phyloP scores from a whole-genome alignment of 306 rosid species.

The Astragalus membranaceus region DNA sequence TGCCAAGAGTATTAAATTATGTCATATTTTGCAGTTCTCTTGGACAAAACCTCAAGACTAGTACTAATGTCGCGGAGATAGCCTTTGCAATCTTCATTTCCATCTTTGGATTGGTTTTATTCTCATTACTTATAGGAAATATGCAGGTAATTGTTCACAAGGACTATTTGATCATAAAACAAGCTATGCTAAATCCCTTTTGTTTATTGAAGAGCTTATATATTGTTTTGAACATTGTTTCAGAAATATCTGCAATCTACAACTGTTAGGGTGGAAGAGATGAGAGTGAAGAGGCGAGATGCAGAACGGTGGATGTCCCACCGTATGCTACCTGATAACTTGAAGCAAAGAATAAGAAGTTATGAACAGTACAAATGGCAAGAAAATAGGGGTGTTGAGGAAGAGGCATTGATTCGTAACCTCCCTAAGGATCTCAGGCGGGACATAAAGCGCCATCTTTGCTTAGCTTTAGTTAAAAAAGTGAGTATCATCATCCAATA shows the following conservation, averaged over 20 bases:
- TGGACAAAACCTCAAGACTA: slow-evolving; percentile 80
- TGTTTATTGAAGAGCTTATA: not conserved
- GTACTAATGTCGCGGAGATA: slow-evolving; percentile 54
- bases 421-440: slow-evolving; percentile 80
- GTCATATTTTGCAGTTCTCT: slow-evolving; percentile 47
- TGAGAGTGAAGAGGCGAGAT: slow-evolving; percentile 68
- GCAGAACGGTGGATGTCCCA: slow-evolving; percentile 91
- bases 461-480: slow-evolving; percentile 50
- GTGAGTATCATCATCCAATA: slow-evolving; percentile 30
- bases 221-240: slow-evolving; percentile 13
- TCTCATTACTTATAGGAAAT: slow-evolving; percentile 76
- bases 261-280: slow-evolving; percentile 66
- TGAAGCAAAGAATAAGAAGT: slow-evolving; percentile 58
- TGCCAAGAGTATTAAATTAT: not conserved
- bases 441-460: slow-evolving; percentile 84
- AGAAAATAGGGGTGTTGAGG: slow-evolving; percentile 79
- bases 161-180: not conserved
- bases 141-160: slow-evolving; percentile 63
- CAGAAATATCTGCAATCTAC: slow-evolving; percentile 76
- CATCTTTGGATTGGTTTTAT: slow-evolving; percentile 66
- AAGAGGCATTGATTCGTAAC: slow-evolving; percentile 52
- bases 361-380: slow-evolving; percentile 90
- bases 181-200: not conserved
- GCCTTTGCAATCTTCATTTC: slow-evolving; percentile 56
- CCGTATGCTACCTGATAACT: slow-evolving; percentile 66